These are phyloP conservation scores for Aleurites moluccanus DNA, from an alignment of 441 rosid genomes.

Conservation along the genomic window DNA sequence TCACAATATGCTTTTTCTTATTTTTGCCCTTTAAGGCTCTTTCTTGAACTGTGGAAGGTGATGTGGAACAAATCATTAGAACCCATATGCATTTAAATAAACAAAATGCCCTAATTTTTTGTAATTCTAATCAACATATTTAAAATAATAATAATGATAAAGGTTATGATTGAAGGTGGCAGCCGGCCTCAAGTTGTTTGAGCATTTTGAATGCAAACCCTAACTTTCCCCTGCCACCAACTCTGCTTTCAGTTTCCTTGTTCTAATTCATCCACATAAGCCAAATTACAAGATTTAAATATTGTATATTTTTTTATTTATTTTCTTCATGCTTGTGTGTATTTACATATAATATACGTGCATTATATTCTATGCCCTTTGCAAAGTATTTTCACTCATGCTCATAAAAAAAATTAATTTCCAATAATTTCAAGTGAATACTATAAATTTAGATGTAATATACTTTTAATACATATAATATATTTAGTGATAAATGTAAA, in stretches of 20 bases:
- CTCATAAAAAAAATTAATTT: too few species aligned
- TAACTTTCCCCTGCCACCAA: constrained; percentile 8
- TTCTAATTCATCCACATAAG: too few species aligned
- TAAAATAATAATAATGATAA: too few species aligned
- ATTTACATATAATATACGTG: too few species aligned
- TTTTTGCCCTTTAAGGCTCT: constrained; percentile 8
- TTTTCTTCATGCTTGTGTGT: not conserved
- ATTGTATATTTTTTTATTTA: not conserved
- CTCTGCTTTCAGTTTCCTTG: constrained; percentile 5
- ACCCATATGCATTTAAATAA: constrained; percentile 18
- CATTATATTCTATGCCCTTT: too few species aligned
- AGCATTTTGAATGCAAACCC: constrained; percentile 22
- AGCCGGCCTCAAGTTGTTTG: constrained; percentile 23
- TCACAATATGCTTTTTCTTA: constrained; percentile 13
- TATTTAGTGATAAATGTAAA: too few species aligned
- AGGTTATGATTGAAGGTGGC: constrained; percentile 18
- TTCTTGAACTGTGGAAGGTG: constrained; percentile 19
- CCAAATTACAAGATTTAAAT: not conserved
- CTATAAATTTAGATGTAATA: too few species aligned
- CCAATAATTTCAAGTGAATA: too few species aligned
- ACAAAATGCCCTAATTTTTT: not conserved
- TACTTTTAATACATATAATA: too few species aligned
- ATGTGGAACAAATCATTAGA: constrained; percentile 27
- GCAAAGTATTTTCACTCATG: too few species aligned
- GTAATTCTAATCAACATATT: not conserved